Base-by-base conservation (phyloP, 1,284 basidiomycete genomes). In the Ganoderma boninense region DNA sequence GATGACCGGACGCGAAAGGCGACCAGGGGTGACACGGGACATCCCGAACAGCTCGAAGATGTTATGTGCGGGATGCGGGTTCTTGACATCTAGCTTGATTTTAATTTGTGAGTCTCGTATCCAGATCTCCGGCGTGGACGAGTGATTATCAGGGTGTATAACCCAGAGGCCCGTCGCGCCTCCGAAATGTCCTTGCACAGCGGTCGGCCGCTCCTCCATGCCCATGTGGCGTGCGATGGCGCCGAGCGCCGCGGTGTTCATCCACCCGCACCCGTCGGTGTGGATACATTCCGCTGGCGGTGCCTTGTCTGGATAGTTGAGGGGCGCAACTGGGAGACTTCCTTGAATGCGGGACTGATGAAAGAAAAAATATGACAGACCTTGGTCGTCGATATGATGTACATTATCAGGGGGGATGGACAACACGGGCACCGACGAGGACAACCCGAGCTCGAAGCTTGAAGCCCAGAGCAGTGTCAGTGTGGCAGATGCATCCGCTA, bases 241-340 rank as follows among this genome's bases (percentile, higher is more conserved):
- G 0, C 83, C 78, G 0, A 91, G 81, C 0, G 87, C 90, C 0
- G 87, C 83, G 5, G 83, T 84, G 76, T 92, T 94, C 59, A 94
- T 90, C 59, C 85, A 87, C 0, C 92, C 92, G 77, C 89, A 92
- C 0, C 92, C 92, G 76, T 94, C 92, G 0, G 93, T 94, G 77
- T 91, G 85, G 18, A 87, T 84, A 68, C 87, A 84, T 35, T 92
- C 87, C 0, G 91, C 80, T 0, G 87, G 83, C 0, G 85, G 78
- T 52, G 80, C 77, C 57, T 73, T 85, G 87, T 49, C 57, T 65
- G 52, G 44, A 16, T 43, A 40, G 68, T 67, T 65, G 66, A 60
- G 42, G 38, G 52, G 42, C 18, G 40, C 68, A 62, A 62, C 66
- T 73, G 54, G 7, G 14, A 7, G 32, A 32, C n/a, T 20, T 49